A percentile compares a stretch with the other conserved stretches of the same genome.
These are phyloP conservation scores for Zea mays DNA, from an alignment of 176 grass and related monocot species.

Conservation along the genomic window Zm-B73-REFERENCE-NAM-5.0 NC_050100.1:187182501-187183000, in stretches of 20 bases:
- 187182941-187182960: background rate
- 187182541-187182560: constrained; percentile 53
- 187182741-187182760: constrained; percentile 21
- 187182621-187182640: constrained; percentile 20
- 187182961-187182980: background rate
- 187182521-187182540: constrained; percentile 43
- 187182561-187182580: background rate
- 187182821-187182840: background rate
- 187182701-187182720: constrained; percentile 72
- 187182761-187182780: constrained; percentile 1
- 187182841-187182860: background rate
- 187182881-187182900: background rate
- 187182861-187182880: background rate
- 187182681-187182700: constrained; percentile 71
- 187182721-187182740: constrained; percentile 84
- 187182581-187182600: background rate
- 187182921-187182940: background rate
- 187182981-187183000: background rate
- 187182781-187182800: background rate
- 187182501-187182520: constrained; percentile 39
- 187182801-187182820: background rate
- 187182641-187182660: background rate
- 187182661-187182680: background rate
- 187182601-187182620: constrained; percentile 65
- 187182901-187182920: background rate